A percentile compares a stretch with the other conserved stretches of the same genome.
Conservation (phyloP, 345 rosid genomes). For the Bruguiera parviflora region DNA sequence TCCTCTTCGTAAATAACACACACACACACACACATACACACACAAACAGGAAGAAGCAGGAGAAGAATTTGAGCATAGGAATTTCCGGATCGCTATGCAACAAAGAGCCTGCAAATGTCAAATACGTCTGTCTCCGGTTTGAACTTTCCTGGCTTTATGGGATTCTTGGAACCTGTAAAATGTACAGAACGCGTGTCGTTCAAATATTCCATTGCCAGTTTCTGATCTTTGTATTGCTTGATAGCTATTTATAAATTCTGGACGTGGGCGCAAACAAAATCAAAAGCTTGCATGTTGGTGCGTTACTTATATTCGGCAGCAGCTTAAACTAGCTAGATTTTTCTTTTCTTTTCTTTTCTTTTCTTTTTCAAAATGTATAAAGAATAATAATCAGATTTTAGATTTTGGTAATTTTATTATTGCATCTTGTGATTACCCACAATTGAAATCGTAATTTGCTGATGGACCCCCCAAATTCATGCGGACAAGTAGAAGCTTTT, state of each 20-base stretch:
- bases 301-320: no score
- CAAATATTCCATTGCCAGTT: constrained; percentile 3
- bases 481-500: neutral
- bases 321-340: no score
- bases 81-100: constrained; percentile 23
- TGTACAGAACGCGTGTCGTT: constrained; percentile 9
- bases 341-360: no score
- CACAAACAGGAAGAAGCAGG: neutral
- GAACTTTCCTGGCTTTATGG: constrained; percentile 23
- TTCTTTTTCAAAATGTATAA: no score
- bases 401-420: no score
- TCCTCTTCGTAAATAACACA: neutral
- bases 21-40: no score
- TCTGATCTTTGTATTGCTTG: neutral
- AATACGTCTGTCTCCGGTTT: constrained; percentile 5
- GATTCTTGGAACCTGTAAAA: constrained; percentile 26
- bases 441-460: no score
- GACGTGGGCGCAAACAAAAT: no score
- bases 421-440: no score
- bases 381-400: no score
- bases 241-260: neutral
- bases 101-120: constrained; percentile 19
- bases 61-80: neutral
- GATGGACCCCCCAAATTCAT: neutral
- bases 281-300: no score